Evolutionary conservation across 2,329 filamentous ascomycete genomes (phyloP).

Genomic region (Fusarium palustre): DNA sequence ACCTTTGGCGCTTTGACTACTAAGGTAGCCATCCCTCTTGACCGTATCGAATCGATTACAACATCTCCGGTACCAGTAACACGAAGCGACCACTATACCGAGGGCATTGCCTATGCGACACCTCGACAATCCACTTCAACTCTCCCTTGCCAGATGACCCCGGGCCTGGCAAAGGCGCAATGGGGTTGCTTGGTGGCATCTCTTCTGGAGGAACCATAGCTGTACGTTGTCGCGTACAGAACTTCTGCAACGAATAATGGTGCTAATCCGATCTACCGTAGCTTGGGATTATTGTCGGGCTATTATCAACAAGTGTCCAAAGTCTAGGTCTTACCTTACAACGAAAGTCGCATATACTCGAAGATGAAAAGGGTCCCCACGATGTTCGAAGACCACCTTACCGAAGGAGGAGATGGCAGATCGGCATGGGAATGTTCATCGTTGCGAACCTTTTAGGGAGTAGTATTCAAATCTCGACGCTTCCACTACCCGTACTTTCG

Average conservation of each 20-base stretch:
- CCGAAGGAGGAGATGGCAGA: constrained; percentile 91
- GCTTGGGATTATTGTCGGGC: constrained; percentile 93
- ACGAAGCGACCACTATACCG: constrained; percentile 11
- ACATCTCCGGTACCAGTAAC: constrained; percentile 6
- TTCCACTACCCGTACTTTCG: constrained; percentile 92
- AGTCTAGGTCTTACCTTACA: constrained; percentile 95
- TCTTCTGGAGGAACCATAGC: constrained; percentile 83
- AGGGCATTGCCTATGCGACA: constrained; percentile 44
- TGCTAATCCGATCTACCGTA: constrained; percentile 54
- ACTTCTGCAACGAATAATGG: not conserved
- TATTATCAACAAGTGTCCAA: constrained; percentile 93
- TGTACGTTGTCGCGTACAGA: constrained; percentile 64
- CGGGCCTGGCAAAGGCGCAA: constrained; percentile 60
- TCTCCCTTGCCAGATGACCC: constrained; percentile 60
- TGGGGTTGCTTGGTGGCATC: constrained; percentile 80
- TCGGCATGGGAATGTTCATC: constrained; percentile 98
- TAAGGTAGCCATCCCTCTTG: constrained; percentile 28
- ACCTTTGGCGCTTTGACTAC: constrained; percentile 20
- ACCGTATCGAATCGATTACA: constrained; percentile 17
- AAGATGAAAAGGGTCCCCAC: constrained; percentile 89
- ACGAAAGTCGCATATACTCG: constrained; percentile 96
- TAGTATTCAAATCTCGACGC: constrained; percentile 95
- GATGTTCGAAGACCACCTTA: constrained; percentile 87
- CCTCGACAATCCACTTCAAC: constrained; percentile 29
- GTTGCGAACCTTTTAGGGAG: constrained; percentile 94